Base-by-base conservation (phyloP, 441 rosid genomes). In the Bruguiera hainesii region DNA sequence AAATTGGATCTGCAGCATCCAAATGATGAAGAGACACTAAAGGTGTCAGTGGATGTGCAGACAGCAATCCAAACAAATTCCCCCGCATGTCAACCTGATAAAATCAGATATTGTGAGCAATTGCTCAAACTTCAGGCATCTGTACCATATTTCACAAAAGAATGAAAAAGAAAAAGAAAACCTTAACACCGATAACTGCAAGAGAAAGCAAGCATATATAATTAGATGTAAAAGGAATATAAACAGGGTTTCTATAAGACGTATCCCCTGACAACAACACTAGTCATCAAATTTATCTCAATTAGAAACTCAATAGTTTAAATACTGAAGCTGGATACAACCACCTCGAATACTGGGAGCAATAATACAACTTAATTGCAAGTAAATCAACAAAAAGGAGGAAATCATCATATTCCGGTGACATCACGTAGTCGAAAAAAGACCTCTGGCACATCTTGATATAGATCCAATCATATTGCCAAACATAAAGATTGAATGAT, bases 21-120 rank as follows among this genome's bases (percentile, higher is more conserved):
- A 91, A 71, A 73, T 94, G 98, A 81, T 91, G 98, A 75, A 94
- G 96, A 8, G 98, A 94, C 53, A 87, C 67, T 77, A 94, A 68
- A 18, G 90, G 94, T 29, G 94, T 82, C 62, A 89, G 57, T 0
- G 98, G 96, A 77, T 91, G 97, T 16, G 97, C 87, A 42, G 92
- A 81, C 31, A 94, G 79, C 81, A 91, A 64, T 49, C 98, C 98
- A 77, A 88, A 82, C 75, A 87, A n/a, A 79, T 84, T 78, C 65
- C 98, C 97, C 46, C 98, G 82, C 86, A 91, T 73, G 70, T 91
- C 98, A 55, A 91, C 77, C 98, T 94, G 78, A 29, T 21, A 60
- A 64, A 50, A 7, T 28, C n/a, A 56, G 75, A 25, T 21, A 56
- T 60, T 63, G 66, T 48, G 37, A 50, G 29, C 21, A 55, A 62